Conservation (phyloP, 2,329 filamentous ascomycete genomes). For the Trichoderma arundinaceum region DNA sequence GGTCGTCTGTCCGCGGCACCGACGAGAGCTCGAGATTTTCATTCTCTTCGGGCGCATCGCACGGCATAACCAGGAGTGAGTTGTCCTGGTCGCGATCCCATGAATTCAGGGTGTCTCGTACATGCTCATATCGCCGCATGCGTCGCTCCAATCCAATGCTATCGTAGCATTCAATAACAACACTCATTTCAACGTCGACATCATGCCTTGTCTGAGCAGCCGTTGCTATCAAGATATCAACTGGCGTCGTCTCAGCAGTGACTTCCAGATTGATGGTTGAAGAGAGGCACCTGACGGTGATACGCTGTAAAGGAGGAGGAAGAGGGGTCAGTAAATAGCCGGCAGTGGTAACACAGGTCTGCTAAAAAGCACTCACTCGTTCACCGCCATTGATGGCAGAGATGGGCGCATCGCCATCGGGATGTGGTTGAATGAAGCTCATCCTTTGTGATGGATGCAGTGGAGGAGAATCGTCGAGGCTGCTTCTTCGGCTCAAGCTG, state of each 20-base stretch:
- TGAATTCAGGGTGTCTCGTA: slow-evolving; percentile 88
- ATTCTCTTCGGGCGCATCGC: slow-evolving; percentile 60
- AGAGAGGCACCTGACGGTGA: slow-evolving; percentile 74
- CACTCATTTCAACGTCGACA: slow-evolving; percentile 68
- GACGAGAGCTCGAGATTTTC: slow-evolving; percentile 68
- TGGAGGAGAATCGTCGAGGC: slow-evolving; percentile 43
- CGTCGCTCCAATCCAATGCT: slow-evolving; percentile 80
- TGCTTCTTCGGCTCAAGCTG: slow-evolving; percentile 38
- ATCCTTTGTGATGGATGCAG: slow-evolving; percentile 40
- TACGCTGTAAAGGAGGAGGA: slow-evolving; percentile 54
- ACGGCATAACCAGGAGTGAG: slow-evolving; percentile 69
- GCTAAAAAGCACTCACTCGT: slow-evolving; percentile 59
- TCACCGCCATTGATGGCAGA: slow-evolving; percentile 83
- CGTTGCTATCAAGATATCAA: slow-evolving; percentile 73
- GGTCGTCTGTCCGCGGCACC: slow-evolving; percentile 62
- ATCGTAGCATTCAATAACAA: slow-evolving; percentile 79
- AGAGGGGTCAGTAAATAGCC: slow-evolving; percentile 24
- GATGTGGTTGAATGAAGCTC: slow-evolving; percentile 52
- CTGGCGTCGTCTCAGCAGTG: slow-evolving; percentile 72
- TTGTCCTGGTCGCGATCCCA: slow-evolving; percentile 87
- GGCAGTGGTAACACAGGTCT: slow-evolving; percentile 6
- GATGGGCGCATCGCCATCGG: slow-evolving; percentile 73
- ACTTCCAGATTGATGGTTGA: slow-evolving; percentile 74
- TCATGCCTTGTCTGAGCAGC: slow-evolving; percentile 65
- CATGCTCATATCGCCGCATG: slow-evolving; percentile 81